Evolutionary conservation across 306 rosid genomes (phyloP).

Genomic region (Argentina anserina): DNA sequence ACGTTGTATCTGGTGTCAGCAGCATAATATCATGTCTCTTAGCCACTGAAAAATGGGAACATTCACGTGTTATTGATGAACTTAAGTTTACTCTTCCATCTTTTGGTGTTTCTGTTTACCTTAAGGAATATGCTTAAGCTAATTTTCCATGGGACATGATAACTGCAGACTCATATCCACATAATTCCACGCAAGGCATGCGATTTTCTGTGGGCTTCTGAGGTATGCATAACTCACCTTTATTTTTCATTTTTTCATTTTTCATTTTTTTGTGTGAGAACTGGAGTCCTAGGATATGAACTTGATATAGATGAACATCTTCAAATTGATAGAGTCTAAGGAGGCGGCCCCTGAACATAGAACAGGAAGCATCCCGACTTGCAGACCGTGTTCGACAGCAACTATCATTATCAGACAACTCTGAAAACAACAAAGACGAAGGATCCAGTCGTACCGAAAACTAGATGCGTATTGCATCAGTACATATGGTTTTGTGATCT

Average conservation of each 20-base stretch:
- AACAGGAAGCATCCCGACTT: slow-evolving; percentile 64
- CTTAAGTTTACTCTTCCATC: too few species aligned
- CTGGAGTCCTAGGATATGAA: not conserved
- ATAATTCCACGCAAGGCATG: slow-evolving; percentile 81
- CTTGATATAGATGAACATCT: not conserved
- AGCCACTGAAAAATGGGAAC: not conserved
- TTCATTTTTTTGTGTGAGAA: not conserved
- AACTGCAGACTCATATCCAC: slow-evolving; percentile 90
- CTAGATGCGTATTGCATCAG: slow-evolving; percentile 26
- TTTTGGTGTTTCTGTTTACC: too few species aligned
- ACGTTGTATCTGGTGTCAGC: not conserved
- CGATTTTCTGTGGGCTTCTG: slow-evolving; percentile 89
- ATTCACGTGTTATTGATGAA: too few species aligned
- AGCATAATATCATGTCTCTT: not conserved
- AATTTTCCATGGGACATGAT: slow-evolving; percentile 20
- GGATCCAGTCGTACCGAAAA: slow-evolving; percentile 47
- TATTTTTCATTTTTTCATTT: too few species aligned
- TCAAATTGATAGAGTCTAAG: slow-evolving; percentile 49
- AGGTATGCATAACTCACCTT: slow-evolving; percentile 44
- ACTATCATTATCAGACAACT: slow-evolving; percentile 30
- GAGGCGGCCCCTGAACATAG: slow-evolving; percentile 60
- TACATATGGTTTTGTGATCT: slow-evolving; percentile 22
- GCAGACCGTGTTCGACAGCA: slow-evolving; percentile 62
- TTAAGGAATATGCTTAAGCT: too few species aligned
- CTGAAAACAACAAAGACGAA: slow-evolving; percentile 33